These are phyloP conservation scores for Bruguiera hainesii DNA, from an alignment of 441 rosid genomes.

Conservation along the genomic window DNA sequence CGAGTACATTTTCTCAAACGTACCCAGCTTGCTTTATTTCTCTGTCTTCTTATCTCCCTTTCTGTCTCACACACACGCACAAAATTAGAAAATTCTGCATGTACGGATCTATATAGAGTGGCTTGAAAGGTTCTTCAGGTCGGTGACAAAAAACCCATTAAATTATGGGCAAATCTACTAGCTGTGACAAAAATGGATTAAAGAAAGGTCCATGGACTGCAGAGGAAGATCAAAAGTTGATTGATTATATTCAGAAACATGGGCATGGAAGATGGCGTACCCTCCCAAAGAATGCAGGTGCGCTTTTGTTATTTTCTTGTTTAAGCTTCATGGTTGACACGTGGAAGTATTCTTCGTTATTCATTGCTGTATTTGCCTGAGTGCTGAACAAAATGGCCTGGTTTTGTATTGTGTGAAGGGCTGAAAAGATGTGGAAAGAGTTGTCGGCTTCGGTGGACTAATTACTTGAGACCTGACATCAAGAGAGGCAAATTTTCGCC, in stretches of 20 bases:
- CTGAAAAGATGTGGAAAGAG: slow-evolving; percentile 55
- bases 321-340: not conserved
- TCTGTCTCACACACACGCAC: not conserved
- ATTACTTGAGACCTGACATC: slow-evolving; percentile 51
- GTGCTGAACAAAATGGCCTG: no score
- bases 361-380: no score
- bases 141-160: not conserved
- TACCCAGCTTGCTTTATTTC: slow-evolving; percentile 1
- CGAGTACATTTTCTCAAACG: not conserved
- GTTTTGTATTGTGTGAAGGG: slow-evolving; percentile 26
- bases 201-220: slow-evolving; percentile 45
- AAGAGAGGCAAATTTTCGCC: slow-evolving; percentile 43
- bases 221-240: slow-evolving; percentile 38
- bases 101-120: not conserved
- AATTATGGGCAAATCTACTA: slow-evolving; percentile 30
- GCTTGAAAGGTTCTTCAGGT: not conserved
- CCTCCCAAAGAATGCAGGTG: slow-evolving; percentile 47
- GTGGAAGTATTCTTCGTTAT: no score
- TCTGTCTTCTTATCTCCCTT: not conserved
- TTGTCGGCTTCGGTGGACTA: slow-evolving; percentile 50
- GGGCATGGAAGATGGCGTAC: slow-evolving; percentile 42
- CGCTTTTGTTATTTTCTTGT: not conserved
- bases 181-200: slow-evolving; percentile 27
- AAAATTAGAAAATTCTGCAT: no score
- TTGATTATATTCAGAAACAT: slow-evolving; percentile 31